These are phyloP conservation scores for Penicillium silybi DNA, from an alignment of 495 filamentous ascomycete species.

Conservation along the genomic window DNA sequence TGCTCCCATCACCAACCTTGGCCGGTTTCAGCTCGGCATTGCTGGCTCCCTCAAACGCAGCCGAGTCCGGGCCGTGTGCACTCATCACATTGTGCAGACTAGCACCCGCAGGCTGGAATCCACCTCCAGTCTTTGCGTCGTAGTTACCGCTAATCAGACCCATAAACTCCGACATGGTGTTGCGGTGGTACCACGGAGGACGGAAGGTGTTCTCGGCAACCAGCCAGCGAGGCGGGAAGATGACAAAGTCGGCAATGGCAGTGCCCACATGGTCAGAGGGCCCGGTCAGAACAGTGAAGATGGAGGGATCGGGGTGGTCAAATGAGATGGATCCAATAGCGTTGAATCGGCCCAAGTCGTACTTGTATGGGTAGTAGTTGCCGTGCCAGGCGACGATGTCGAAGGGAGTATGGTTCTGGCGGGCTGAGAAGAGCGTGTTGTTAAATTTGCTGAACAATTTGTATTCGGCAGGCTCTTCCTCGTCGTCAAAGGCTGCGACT, in stretches of 20 bases:
- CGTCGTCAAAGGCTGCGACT: conserved; percentile 69
- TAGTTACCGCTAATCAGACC: conserved; percentile 60
- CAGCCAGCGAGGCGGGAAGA: conserved; percentile 79
- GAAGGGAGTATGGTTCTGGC: conserved; percentile 72
- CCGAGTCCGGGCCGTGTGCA: conserved; percentile 57
- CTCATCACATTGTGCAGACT: conserved; percentile 62
- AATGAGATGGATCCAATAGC: conserved; percentile 68
- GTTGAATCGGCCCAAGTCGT: conserved; percentile 78
- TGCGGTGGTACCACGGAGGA: conserved; percentile 80
- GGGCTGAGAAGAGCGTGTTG: conserved; percentile 69
- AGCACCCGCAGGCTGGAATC: conserved; percentile 61
- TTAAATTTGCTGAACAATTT: conserved; percentile 73
- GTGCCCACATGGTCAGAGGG: conserved; percentile 69
- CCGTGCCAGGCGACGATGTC: conserved; percentile 82
- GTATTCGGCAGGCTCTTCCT: conserved; percentile 44
- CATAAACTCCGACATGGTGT: conserved; percentile 68
- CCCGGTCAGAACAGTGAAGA: conserved; percentile 77
- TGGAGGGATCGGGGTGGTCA: conserved; percentile 80
- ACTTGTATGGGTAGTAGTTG: conserved; percentile 80
- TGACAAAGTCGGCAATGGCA: conserved; percentile 76
- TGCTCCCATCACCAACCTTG: conserved; percentile 59
- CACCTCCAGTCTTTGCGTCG: conserved; percentile 60
- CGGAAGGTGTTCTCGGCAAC: conserved; percentile 76
- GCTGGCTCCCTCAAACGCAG: conserved; percentile 55
- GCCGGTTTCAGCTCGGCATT: conserved; percentile 53